Percentiles rank a stretch among this genome's conserved stretches.
These are phyloP conservation scores for Elsinoe necatrix DNA, from an alignment of 2,329 filamentous ascomycete species.

Conservation along the genomic window DNA sequence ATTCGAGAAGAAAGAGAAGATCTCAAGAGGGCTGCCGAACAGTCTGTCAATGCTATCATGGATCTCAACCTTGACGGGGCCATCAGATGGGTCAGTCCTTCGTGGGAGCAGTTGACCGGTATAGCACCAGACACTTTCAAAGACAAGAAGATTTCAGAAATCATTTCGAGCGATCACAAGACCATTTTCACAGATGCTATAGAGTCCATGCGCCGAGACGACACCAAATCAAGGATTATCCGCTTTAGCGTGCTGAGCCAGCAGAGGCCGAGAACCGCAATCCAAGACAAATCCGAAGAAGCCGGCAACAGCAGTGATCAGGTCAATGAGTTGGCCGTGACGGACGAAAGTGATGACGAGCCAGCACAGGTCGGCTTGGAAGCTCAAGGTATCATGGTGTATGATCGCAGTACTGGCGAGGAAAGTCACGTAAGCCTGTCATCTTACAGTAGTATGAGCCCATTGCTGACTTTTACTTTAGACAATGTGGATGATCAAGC, in stretches of 20 bases:
- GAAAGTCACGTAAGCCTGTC: conserved; percentile 72
- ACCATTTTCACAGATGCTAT: conserved; percentile 73
- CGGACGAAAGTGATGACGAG: conserved; percentile 27
- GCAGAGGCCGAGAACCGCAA: conserved; percentile 16
- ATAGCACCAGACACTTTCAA: conserved; percentile 64
- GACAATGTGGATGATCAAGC: conserved; percentile 99
- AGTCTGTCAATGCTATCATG: conserved; percentile 92
- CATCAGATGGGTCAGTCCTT: conserved; percentile 93
- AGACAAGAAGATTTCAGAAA: conserved; percentile 67
- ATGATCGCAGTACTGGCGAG: conserved; percentile 75
- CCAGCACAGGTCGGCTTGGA: conserved; percentile 61
- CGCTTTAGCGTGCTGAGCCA: conserved; percentile 65
- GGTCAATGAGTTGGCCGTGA: conserved; percentile 8
- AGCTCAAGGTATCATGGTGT: conserved; percentile 97
- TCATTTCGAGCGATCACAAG: conserved; percentile 67
- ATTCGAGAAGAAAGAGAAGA: conserved; percentile 91
- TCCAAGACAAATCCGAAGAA: conserved; percentile 18
- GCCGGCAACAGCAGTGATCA: neutral
- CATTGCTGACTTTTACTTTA: conserved; percentile 34
- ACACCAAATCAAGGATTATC: conserved; percentile 84
- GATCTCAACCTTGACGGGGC: conserved; percentile 84
- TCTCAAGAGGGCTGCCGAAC: conserved; percentile 87
- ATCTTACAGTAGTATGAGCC: neutral
- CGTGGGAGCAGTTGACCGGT: conserved; percentile 89
- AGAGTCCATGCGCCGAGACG: conserved; percentile 83